These are phyloP conservation scores for Pythium phragmitis DNA, from an alignment of 352 stramenopile species.

Conservation along the genomic window DNA sequence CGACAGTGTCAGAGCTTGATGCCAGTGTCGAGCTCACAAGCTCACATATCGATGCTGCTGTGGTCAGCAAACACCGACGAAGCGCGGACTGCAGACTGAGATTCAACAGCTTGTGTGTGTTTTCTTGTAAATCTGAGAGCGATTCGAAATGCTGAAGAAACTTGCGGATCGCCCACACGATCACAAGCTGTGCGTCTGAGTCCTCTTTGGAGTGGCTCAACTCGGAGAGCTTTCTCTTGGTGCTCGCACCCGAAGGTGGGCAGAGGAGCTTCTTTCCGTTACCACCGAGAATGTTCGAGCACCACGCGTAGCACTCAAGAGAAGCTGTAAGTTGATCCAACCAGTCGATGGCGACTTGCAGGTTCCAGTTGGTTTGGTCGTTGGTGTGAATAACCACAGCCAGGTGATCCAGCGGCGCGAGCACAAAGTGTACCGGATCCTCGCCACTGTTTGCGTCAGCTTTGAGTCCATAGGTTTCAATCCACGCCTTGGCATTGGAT, in stretches of 20 bases:
- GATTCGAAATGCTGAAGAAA: constrained; percentile 14
- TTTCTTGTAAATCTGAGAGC: constrained; percentile 2
- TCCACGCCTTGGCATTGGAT: constrained; percentile 45
- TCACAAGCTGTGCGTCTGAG: constrained; percentile 1
- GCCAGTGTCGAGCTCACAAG: background rate
- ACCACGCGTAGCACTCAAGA: constrained; percentile 60
- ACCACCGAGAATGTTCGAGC: constrained; percentile 37
- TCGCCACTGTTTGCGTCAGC: constrained; percentile 15
- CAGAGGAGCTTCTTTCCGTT: constrained; percentile 25
- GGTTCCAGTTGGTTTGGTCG: constrained; percentile 21
- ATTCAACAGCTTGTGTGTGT: background rate
- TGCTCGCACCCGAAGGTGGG: constrained; percentile 26
- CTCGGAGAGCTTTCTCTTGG: constrained; percentile 33
- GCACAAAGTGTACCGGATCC: constrained; percentile 27
- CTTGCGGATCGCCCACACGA: constrained; percentile 9
- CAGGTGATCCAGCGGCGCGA: constrained; percentile 49
- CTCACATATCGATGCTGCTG: constrained; percentile 8
- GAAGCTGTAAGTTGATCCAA: constrained; percentile 63
- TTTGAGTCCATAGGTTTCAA: constrained; percentile 37
- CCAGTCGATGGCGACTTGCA: constrained; percentile 40
- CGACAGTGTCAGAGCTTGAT: background rate
- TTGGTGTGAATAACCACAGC: constrained; percentile 29
- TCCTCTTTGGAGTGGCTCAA: background rate
- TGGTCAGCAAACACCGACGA: constrained; percentile 4
- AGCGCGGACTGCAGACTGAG: constrained; percentile 7